Evolutionary conservation across 768 basidiomycete genomes (phyloP).

Genomic region (Vishniacozyma victoriae): DNA sequence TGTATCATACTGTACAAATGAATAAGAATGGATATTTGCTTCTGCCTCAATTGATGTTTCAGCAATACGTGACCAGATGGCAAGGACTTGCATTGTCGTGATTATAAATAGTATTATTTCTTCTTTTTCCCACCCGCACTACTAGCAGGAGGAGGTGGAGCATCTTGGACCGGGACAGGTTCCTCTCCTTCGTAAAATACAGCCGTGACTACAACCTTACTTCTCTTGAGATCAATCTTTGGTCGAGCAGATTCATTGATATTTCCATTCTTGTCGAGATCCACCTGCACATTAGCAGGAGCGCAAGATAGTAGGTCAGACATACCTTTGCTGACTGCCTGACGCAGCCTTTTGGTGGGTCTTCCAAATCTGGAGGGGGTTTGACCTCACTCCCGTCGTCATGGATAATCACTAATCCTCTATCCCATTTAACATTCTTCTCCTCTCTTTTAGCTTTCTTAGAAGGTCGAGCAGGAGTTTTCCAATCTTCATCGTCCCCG

Average conservation of each 20-base stretch:
- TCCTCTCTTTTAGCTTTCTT: slow-evolving; percentile 25
- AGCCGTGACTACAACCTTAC: slow-evolving; percentile 27
- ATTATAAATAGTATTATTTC: slow-evolving; percentile 7
- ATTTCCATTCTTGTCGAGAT: slow-evolving; percentile 43
- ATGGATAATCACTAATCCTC: slow-evolving; percentile 38
- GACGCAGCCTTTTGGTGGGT: too few species aligned
- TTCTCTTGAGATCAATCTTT: slow-evolving; percentile 25
- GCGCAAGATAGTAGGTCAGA: neutral
- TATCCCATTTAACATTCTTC: slow-evolving; percentile 44
- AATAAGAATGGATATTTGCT: too few species aligned
- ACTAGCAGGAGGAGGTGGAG: too few species aligned
- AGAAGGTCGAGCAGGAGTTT: slow-evolving; percentile 29
- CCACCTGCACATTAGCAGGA: slow-evolving; percentile 14
- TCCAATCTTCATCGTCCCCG: slow-evolving; percentile 44
- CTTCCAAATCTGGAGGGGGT: too few species aligned
- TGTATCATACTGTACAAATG: too few species aligned
- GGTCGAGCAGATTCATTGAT: slow-evolving; percentile 22
- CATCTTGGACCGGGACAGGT: slow-evolving; percentile 14
- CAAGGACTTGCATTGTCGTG: too few species aligned
- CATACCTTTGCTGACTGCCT: too few species aligned
- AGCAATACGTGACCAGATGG: too few species aligned
- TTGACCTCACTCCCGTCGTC: slow-evolving; percentile 24
- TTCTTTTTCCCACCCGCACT: slow-evolving; percentile 7
- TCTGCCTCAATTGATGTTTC: too few species aligned
- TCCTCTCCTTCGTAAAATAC: slow-evolving; percentile 44